Evolutionary conservation across 257 asterid species (phyloP), one percentile per base, ranked within the genome.

Genomic region (Asclepias syriaca): DNA sequence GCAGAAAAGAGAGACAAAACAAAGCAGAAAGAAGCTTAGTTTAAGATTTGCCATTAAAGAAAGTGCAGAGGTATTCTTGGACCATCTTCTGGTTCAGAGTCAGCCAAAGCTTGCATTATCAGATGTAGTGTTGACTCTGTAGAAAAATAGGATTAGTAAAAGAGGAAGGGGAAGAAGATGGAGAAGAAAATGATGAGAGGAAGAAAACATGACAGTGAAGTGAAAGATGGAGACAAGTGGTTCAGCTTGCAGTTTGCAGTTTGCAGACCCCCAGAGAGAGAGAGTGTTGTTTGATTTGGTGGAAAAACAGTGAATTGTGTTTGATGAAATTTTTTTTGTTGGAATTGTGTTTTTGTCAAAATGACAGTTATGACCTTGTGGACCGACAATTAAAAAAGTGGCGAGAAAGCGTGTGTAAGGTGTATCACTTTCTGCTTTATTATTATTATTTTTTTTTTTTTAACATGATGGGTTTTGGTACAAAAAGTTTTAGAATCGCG

Each of bases 11-110:
- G 70, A 58, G 72, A 53, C 7, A 64, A 79, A 4, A 51, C 68
- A 74, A 75, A 58, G 70, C 79, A 69, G 78, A 81, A 66, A 77
- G 37, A 67, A 74, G 73, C 71, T 19, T 65, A 80, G 82, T 68
- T 84, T 83, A 74, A 70, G 70, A 75, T 69, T 79, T 71, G 87
- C 89, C 96, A 89, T 88, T 77, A 79, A 78, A 75, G 84, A 66
- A 77, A 77, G 50, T 71, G 7, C 67, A 73, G 74, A 66, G 73
- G 74, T 32, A 46, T 66, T 76, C 77, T 81, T 66, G 92, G 82
- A 82, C 87, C 98, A 93, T 90, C 90, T 85, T 88, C 82, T 77
- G 81, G 73, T 67, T 77, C 73, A 13, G 75, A 48, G 69, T 81
- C 85, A 63, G 87, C 78, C 59, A 61, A 66, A 73, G 67, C 51